These are phyloP conservation scores for Thielaviopsis ethacetica DNA, from an alignment of 2,329 filamentous ascomycete species.

Conservation along the genomic window DNA sequence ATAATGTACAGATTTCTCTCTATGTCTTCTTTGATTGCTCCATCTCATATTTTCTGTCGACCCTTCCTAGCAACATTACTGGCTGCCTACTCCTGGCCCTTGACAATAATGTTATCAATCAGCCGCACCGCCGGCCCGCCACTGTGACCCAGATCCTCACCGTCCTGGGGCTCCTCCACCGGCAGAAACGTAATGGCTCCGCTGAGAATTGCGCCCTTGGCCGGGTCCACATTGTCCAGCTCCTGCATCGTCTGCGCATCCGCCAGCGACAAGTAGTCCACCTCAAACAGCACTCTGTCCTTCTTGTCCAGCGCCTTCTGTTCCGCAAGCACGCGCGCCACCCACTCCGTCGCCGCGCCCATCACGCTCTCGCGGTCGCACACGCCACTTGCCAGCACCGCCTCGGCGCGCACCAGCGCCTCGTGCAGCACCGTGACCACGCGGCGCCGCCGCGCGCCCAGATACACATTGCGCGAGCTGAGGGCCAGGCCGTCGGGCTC, in stretches of 20 bases:
- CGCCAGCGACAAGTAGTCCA: conserved; percentile 85
- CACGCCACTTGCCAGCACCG: conserved; percentile 28
- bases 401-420: conserved; percentile 55
- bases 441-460: conserved; percentile 56
- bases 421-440: conserved; percentile 57
- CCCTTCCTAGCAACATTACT: neutral
- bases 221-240: conserved; percentile 49
- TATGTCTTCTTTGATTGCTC: no score
- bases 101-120: conserved; percentile 82
- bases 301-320: conserved; percentile 44
- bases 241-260: conserved; percentile 75
- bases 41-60: no score
- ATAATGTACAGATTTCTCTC: no score
- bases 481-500: conserved; percentile 73
- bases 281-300: conserved; percentile 55
- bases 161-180: conserved; percentile 50
- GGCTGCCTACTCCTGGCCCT: conserved; percentile 19
- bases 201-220: conserved; percentile 66
- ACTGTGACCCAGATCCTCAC: conserved; percentile 59
- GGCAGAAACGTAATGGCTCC: conserved; percentile 83
- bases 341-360: conserved; percentile 47
- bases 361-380: conserved; percentile 51
- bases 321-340: conserved; percentile 35
- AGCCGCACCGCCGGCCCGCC: conserved; percentile 64
- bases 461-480: conserved; percentile 86